These are phyloP conservation scores for Neophaeococcomyces mojaviensis DNA, from an alignment of 2,329 filamentous ascomycete species.

Conservation along the genomic window DNA sequence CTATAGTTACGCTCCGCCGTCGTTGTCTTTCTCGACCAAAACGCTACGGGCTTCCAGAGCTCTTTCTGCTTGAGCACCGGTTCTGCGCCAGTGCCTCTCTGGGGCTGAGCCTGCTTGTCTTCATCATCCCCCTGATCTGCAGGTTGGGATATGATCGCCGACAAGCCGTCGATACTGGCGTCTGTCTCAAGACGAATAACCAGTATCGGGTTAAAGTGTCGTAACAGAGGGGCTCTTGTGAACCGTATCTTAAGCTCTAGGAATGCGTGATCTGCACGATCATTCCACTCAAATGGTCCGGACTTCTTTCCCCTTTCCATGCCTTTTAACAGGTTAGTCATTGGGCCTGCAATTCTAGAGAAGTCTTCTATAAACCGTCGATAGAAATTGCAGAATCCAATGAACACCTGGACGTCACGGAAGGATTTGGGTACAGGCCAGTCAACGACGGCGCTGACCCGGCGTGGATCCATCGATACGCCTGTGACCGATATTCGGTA, in stretches of 20 bases:
- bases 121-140: too few relatives aligned
- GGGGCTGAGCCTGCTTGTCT: too few relatives aligned
- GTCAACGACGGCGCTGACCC: slow-evolving; percentile 22
- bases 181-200: slow-evolving; percentile 13
- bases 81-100: too few relatives aligned
- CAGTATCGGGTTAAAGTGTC: slow-evolving; percentile 12
- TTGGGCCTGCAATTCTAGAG: slow-evolving; percentile 15
- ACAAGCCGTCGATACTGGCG: too few relatives aligned
- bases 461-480: slow-evolving; percentile 24
- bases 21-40: too few relatives aligned
- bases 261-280: slow-evolving; percentile 7
- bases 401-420: slow-evolving; percentile 23
- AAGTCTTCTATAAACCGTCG: slow-evolving; percentile 25
- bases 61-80: too few relatives aligned
- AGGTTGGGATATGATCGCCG: too few relatives aligned
- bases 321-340: slow-evolving; percentile 16
- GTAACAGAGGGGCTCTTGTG: slow-evolving; percentile 10
- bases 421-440: slow-evolving; percentile 20
- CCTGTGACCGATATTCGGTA: slow-evolving; percentile 24
- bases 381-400: slow-evolving; percentile 30
- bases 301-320: too few relatives aligned
- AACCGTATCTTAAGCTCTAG: slow-evolving; percentile 9
- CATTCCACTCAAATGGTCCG: slow-evolving; percentile 4
- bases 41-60: too few relatives aligned
- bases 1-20: too few relatives aligned